phyloP scores from a whole-genome alignment of 306 rosid genomes.

The Ochetophila trinervis region DNA sequence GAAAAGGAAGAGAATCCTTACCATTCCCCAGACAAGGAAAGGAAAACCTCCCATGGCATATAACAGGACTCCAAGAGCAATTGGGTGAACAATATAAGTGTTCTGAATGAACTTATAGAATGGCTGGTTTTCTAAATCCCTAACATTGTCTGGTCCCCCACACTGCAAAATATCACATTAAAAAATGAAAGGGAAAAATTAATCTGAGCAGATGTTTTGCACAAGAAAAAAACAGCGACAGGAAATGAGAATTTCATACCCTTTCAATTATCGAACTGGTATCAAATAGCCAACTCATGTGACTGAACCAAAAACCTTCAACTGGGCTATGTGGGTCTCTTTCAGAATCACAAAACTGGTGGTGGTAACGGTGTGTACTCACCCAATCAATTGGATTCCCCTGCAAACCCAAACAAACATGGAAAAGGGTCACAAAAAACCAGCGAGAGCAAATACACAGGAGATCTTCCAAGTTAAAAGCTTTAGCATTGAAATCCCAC shows the following conservation, averaged over 20 bases:
- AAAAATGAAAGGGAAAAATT: not conserved
- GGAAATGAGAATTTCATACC: conserved; percentile 41
- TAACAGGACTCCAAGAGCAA: conserved; percentile 70
- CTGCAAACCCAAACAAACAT: conserved; percentile 35
- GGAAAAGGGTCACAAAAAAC: not conserved
- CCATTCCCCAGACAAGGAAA: conserved; percentile 95
- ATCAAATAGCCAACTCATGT: conserved; percentile 87
- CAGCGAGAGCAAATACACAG: not conserved
- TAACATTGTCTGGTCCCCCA: conserved; percentile 66
- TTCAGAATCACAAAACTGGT: conserved; percentile 86
- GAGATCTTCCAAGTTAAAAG: not conserved
- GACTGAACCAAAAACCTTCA: conserved; percentile 96
- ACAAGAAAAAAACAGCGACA: not conserved
- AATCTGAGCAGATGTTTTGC: not conserved
- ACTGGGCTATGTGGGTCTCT: conserved; percentile 89
- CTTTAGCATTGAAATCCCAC: not conserved
- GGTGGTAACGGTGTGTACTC: conserved; percentile 87
- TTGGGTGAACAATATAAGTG: conserved; percentile 66
- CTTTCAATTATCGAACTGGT: conserved; percentile 47
- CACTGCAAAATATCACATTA: conserved; percentile 42
- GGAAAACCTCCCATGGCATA: conserved; percentile 77
- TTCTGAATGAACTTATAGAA: conserved; percentile 63
- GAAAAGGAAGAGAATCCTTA: conserved; percentile 23
- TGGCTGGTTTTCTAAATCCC: conserved; percentile 72
- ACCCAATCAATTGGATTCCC: conserved; percentile 94